Conservation (phyloP, 345 rosid genomes). For the Syzygium grande region DNA sequence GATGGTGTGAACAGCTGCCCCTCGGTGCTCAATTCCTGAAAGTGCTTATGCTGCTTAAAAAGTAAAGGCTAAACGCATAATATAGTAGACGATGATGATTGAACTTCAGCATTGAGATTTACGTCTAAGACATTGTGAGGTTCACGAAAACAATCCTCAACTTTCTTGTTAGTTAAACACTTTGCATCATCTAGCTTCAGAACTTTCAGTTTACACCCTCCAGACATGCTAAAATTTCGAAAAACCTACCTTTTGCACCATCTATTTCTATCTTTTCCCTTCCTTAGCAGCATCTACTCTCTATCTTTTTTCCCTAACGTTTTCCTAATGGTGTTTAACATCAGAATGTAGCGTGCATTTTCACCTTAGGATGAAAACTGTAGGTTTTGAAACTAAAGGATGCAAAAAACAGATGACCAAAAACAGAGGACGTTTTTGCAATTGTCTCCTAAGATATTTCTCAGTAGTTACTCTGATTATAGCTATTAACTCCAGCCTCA, state of each 20-base stretch:
- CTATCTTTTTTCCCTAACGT: neutral
- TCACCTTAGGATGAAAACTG: neutral
- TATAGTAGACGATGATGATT: neutral
- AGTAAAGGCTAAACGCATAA: neutral
- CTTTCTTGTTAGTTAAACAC: neutral
- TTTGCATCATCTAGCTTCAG: neutral
- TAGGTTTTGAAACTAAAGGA: neutral
- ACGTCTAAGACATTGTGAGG: neutral
- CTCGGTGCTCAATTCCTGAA: slow-evolving; percentile 54
- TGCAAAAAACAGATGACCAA: neutral
- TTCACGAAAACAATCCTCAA: neutral
- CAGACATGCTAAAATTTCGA: neutral
- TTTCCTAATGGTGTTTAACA: neutral
- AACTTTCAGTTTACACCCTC: neutral
- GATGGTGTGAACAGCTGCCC: slow-evolving; percentile 55
- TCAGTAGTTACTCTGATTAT: neutral
- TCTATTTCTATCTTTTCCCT: neutral
- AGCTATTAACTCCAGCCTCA: neutral
- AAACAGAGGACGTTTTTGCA: neutral
- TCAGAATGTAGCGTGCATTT: too few relatives aligned
- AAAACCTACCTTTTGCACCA: neutral
- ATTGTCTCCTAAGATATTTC: neutral
- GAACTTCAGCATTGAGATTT: neutral
- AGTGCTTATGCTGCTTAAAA: neutral
- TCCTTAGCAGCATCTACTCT: neutral